A percentile compares a stretch with the other conserved stretches of the same genome.
phyloP scores from a whole-genome alignment of 1,284 basidiomycete species.

The Lentinus polychrous region DNA sequence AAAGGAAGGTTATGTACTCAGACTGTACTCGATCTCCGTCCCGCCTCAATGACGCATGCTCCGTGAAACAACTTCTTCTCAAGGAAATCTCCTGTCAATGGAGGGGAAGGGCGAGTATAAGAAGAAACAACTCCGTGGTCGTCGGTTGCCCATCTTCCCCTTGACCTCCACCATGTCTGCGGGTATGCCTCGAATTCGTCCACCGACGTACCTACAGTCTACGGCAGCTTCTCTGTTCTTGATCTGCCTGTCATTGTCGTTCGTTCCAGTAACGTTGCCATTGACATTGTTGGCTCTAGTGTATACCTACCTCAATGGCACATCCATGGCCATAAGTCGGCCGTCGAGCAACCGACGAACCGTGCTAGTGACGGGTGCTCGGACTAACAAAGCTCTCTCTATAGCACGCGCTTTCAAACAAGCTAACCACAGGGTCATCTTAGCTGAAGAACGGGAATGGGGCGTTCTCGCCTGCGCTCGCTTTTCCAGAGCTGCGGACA shows the following conservation, averaged over 20 bases:
- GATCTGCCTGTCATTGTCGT: slow-evolving; percentile 1
- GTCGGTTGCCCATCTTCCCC: no score
- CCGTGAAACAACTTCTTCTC: no score
- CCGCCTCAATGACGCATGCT: no score
- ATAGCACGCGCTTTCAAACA: slow-evolving; percentile 15
- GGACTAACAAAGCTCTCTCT: slow-evolving; percentile 15
- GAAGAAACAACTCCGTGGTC: no score
- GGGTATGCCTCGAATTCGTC: background rate
- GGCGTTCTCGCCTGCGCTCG: slow-evolving; percentile 11
- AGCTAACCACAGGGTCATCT: slow-evolving; percentile 12
- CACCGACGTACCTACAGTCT: slow-evolving; percentile 7
- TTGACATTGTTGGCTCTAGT: slow-evolving; percentile 1
- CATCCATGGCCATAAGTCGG: background rate
- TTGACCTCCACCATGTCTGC: no score
- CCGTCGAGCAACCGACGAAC: background rate
- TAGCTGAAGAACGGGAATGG: slow-evolving; percentile 13
- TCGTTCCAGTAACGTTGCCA: slow-evolving; percentile 7
- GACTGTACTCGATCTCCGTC: no score
- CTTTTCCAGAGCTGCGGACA: slow-evolving; percentile 14
- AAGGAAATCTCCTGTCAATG: no score
- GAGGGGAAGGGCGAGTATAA: no score
- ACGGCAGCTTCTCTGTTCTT: slow-evolving; percentile 1
- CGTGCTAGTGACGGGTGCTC: slow-evolving; percentile 14
- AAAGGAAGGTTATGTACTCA: no score
- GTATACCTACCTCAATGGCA: slow-evolving; percentile 1